Evolutionary conservation across 108 stramenopile genomes (phyloP), one percentile per base, ranked within the genome.

Genomic region (Asterionellopsis glacialis): DNA sequence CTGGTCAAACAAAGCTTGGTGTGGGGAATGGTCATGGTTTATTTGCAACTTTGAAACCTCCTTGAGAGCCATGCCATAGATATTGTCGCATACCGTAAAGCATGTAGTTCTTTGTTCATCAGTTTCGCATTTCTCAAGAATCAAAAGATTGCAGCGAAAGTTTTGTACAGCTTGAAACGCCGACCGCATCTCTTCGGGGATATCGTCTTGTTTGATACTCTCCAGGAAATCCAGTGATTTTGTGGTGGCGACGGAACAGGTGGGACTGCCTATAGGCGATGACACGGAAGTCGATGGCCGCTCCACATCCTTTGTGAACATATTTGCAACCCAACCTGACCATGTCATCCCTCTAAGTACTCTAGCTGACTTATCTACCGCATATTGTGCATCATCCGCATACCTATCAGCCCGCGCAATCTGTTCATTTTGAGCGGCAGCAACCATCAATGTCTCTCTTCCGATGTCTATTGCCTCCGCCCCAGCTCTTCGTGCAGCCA

Each of bases 311-410:
- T 45, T 59, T 22, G 67, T 69, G 41, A 85, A 76, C 59, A 64
- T 79, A 59, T 85, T 85, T 41, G 65, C 55, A 55, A 76, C n/a
- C 80, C 80, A 85, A 22, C 83, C 83, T 28, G 70, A 56, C 83
- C 79, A 85, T 1, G 79, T 79, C 83, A 85, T 85, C 11, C 77
- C 77, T 28, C 66, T 50, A 38, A 85, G 43, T 0, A 85, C 24
- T 19, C 83, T 64, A 41, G 47, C 59, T 7, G 80, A 80, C 51
- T 72, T 66, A 41, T 85, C 80, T 19, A 81, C 52, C 33, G 62
- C 73, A 56, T 76, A 79, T 43, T 73, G 54, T 25, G 72, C 77
- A 45, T 70, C 68, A 28, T 78, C 80, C 0, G 76, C 74, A 28
- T 73, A 12, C 19, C 64, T 42, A 41, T 75, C 67, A 24, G 73